Base-by-base conservation (phyloP, 1,284 basidiomycete genomes). In the Papiliotrema laurentii region DNA sequence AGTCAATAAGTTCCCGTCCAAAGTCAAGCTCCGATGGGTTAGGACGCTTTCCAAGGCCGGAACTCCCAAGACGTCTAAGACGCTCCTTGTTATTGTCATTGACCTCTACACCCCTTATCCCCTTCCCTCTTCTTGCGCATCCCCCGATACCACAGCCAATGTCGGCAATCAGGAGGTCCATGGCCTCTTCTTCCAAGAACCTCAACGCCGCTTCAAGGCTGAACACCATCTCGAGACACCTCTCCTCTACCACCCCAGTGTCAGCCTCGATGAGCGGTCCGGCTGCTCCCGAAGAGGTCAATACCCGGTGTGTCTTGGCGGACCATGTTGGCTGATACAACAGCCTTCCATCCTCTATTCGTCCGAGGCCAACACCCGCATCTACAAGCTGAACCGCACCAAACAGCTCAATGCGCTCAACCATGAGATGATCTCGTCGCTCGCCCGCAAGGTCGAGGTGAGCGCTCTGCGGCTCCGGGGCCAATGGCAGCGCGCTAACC, bases 351-450 rank as follows among this genome's bases (percentile, higher is more conserved):
- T 55, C 4, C 22, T 41, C 30, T 65, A 58, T 47, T 47, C 53
- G 37, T 52, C 56, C 7, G 49, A 56, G 28, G 63, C 59, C 19
- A 40, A 47, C 21, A 55, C 62, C 3, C 51, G 60, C 45, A 39
- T 64, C 9, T 69, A 68, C 63, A 61, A 59, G 47, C 60, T 71
- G 34, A 65, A 97, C 69, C 80, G 93, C 45, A 83, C 88, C 3
- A 75, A 75, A 56, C 89, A 90, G 70, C 79, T 91, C 39, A 98
- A 99, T 76, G 85, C 91, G 2, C 79, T 98, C 47, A 84, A 92
- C 71, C 76, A 80, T 45, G 77, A 82, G 37, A 97, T 97, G 91
- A 82, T 98, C 43, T 71, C 80, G 27, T 66, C 83, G 16, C 78
- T 98, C 22, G 77, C 81, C 34, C 78, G 81, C 14, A 83, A 70